Conservation (phyloP, 768 basidiomycete species). For the Lentinula raphanica region DNA sequence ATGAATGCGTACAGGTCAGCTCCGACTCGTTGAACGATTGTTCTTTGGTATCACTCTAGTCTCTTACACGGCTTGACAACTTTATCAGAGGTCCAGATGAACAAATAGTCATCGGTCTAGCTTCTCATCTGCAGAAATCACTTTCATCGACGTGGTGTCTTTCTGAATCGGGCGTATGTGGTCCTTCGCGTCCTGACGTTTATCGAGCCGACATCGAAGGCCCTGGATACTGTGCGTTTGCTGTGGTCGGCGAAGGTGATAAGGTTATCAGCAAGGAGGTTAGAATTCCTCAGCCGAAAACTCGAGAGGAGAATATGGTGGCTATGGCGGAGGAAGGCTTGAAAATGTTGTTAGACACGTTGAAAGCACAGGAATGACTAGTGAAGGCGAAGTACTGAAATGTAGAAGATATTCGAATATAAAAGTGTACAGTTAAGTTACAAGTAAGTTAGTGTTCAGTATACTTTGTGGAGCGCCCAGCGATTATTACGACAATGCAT, state of each 20-base stretch:
- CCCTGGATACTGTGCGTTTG: neutral
- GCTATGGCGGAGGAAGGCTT: conserved; percentile 3
- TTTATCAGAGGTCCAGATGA: neutral
- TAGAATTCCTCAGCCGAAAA: neutral
- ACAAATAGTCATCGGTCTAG: neutral
- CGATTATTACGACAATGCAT: no score
- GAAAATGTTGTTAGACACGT: neutral
- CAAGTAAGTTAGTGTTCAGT: no score
- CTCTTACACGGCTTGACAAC: neutral
- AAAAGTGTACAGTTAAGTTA: neutral
- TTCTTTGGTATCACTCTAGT: neutral
- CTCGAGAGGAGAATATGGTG: conserved; percentile 1
- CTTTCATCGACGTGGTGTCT: conserved; percentile 4
- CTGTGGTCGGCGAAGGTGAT: neutral
- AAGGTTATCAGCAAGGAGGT: neutral
- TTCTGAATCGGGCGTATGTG: neutral
- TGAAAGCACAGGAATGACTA: neutral
- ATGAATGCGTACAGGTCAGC: neutral
- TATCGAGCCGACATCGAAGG: neutral
- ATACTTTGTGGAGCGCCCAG: no score
- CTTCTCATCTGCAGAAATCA: neutral
- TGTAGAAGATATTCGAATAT: neutral
- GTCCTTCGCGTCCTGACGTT: neutral
- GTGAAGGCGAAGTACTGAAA: neutral
- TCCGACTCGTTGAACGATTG: neutral